Percentiles rank a stretch among this genome's conserved stretches.
phyloP scores from a whole-genome alignment of 2,329 filamentous ascomycete genomes.

The Elsinoe necatrix region DNA sequence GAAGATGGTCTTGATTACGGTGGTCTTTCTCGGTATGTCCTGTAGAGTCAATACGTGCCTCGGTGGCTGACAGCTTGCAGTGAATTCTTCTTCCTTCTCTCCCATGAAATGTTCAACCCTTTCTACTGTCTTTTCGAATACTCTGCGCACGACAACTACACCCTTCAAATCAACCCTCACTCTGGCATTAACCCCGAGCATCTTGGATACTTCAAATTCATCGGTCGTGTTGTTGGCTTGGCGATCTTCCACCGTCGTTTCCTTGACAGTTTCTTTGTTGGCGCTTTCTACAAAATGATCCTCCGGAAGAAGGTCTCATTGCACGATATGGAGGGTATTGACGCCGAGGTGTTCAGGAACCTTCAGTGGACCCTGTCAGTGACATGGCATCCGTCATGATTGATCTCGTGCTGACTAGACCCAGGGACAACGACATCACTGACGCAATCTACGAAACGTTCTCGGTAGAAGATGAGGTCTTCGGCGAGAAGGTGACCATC shows the following conservation, averaged over 20 bases:
- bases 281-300: constrained; percentile 99
- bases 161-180: constrained; percentile 97
- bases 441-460: constrained; percentile 94
- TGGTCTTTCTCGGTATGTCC: constrained; percentile 67
- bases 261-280: constrained; percentile 97
- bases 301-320: constrained; percentile 84
- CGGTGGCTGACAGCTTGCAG: constrained; percentile 37
- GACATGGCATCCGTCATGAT: neutral
- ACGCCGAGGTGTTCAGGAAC: constrained; percentile 94
- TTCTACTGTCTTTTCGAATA: constrained; percentile 99
- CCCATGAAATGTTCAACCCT: constrained; percentile 99
- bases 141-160: constrained; percentile 99
- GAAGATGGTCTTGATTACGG: constrained; percentile 98
- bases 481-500: constrained; percentile 87
- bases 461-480: constrained; percentile 93
- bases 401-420: neutral
- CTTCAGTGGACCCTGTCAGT: constrained; percentile 83
- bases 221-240: constrained; percentile 89
- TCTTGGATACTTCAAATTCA: constrained; percentile 99
- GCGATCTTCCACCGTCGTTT: constrained; percentile 98
- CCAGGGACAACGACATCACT: constrained; percentile 84
- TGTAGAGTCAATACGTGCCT: neutral
- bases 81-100: constrained; percentile 99
- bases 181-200: constrained; percentile 99
- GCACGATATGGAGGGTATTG: constrained; percentile 97